Conservation (phyloP, 2,329 filamentous ascomycete species). For the Penicillium sp. region DNA sequence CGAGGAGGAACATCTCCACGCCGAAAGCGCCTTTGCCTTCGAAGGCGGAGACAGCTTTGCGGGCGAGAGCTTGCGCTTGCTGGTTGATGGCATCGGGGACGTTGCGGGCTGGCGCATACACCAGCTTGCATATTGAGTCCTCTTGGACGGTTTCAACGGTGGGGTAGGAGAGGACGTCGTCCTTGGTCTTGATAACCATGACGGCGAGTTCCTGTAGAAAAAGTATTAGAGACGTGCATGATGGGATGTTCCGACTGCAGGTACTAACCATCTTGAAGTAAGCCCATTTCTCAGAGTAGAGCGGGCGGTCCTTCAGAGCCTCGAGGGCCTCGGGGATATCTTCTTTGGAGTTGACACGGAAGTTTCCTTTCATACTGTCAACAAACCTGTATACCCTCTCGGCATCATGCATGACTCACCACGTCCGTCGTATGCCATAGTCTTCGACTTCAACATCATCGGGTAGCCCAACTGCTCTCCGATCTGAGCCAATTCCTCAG, state of each 20-base stretch:
- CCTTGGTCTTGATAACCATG: slow-evolving; percentile 89
- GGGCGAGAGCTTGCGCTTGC: slow-evolving; percentile 72
- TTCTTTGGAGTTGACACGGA: slow-evolving; percentile 57
- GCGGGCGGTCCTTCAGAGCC: slow-evolving; percentile 64
- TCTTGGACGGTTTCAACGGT: slow-evolving; percentile 94
- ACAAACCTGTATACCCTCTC: not conserved
- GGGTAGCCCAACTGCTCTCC: slow-evolving; percentile 70
- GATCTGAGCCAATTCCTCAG: slow-evolving; percentile 61
- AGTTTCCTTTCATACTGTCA: slow-evolving; percentile 54
- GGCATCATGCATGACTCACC: slow-evolving; percentile 48
- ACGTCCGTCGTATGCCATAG: slow-evolving; percentile 88
- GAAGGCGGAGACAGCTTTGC: slow-evolving; percentile 73
- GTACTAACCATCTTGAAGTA: slow-evolving; percentile 65
- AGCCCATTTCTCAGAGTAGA: slow-evolving; percentile 90
- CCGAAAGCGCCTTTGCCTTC: slow-evolving; percentile 91
- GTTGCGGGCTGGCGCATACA: slow-evolving; percentile 77
- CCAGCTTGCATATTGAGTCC: slow-evolving; percentile 90
- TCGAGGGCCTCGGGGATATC: slow-evolving; percentile 66
- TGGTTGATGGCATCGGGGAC: slow-evolving; percentile 61
- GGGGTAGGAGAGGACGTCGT: slow-evolving; percentile 72
- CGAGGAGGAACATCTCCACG: slow-evolving; percentile 89
- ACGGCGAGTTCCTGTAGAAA: slow-evolving; percentile 70
- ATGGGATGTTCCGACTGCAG: not conserved
- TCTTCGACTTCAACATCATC: slow-evolving; percentile 88
- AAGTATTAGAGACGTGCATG: not conserved